Conservation (phyloP, 1,284 basidiomycete species). For the Cronartium quercuum region DNA sequence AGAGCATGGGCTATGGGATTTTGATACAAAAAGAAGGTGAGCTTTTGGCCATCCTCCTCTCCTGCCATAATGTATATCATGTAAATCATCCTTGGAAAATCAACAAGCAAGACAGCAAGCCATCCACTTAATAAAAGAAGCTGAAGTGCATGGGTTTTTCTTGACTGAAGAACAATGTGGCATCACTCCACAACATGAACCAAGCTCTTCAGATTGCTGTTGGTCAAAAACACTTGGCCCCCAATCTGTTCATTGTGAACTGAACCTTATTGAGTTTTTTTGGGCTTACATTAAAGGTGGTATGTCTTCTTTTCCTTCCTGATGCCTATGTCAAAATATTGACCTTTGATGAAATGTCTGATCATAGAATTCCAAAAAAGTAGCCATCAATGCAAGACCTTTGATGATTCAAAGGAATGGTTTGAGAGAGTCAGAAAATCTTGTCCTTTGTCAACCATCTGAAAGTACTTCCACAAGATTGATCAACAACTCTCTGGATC, state of each 20-base stretch:
- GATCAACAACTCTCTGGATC: not conserved
- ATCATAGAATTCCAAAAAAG: not conserved
- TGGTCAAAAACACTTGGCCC: not conserved
- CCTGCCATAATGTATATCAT: not conserved
- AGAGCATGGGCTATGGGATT: constrained; percentile 3
- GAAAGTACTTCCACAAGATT: constrained; percentile 9
- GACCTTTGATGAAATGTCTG: not conserved
- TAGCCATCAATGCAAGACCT: not conserved
- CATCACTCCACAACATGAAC: not conserved
- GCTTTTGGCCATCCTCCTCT: not conserved
- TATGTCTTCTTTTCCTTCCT: not conserved
- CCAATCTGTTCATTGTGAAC: constrained; percentile 4
- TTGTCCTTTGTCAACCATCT: not conserved
- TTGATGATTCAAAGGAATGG: constrained; percentile 1
- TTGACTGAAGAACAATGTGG: not conserved
- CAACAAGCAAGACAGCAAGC: not conserved
- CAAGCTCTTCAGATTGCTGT: not conserved
- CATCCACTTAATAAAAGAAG: not conserved
- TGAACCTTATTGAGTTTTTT: constrained; percentile 17
- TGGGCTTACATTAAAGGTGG: constrained; percentile 18
- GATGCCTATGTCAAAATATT: not conserved
- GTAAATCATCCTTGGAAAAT: not conserved
- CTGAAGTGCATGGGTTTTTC: constrained; percentile 13
- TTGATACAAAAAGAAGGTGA: not conserved
- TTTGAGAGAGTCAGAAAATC: constrained; percentile 4